Evolutionary conservation across 2,329 filamentous ascomycete species (phyloP).

Genomic region (Fusarium acutatum): DNA sequence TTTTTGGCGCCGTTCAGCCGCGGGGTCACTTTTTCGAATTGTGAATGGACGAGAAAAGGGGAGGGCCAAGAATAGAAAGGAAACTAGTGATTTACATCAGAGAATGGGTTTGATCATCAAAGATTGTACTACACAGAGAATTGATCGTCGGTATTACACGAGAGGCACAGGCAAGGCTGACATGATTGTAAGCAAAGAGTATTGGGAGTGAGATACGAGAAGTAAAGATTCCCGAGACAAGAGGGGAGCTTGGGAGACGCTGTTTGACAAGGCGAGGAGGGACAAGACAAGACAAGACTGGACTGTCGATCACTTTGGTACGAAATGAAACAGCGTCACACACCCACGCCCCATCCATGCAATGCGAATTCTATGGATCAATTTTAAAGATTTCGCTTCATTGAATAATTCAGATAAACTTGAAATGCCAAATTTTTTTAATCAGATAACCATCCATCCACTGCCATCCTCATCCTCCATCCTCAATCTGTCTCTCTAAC

Average conservation of each 20-base stretch:
- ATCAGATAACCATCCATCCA: not conserved
- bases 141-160: not conserved
- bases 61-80: conserved; percentile 8
- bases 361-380: conserved; percentile 12
- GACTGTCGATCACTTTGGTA: conserved; percentile 18
- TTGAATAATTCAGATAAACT: not conserved
- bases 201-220: not conserved
- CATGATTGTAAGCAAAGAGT: conserved; percentile 7
- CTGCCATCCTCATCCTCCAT: not conserved
- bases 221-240: conserved; percentile 5
- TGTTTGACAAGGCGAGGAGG: not conserved
- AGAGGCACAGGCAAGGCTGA: not conserved
- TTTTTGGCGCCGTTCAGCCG: conserved; percentile 16
- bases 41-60: conserved; percentile 16
- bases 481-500: not conserved
- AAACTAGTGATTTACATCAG: not conserved
- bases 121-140: not conserved
- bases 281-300: not conserved
- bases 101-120: not conserved
- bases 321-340: conserved; percentile 26
- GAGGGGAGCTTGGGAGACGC: not conserved
- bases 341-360: conserved; percentile 1
- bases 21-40: conserved; percentile 18
- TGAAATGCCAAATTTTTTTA: not conserved
- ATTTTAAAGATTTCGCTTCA: not conserved